Conservation (phyloP, 2,329 filamentous ascomycete genomes). For the Cercospora nicotianae region DNA sequence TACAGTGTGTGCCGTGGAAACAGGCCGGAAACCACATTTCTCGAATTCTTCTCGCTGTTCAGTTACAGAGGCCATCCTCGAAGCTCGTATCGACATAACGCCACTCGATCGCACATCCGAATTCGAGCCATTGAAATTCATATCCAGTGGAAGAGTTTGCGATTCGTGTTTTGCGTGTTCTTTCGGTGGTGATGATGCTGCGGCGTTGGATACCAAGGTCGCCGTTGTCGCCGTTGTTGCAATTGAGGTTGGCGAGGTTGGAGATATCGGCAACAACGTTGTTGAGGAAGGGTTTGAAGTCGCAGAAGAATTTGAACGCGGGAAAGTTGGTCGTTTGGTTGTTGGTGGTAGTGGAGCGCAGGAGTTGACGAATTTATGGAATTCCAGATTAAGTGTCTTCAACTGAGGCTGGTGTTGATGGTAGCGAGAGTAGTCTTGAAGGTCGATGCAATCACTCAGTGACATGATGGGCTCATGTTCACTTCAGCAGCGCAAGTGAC, state of each 20-base stretch:
- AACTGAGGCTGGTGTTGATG: background rate
- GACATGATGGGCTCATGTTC: background rate
- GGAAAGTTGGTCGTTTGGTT: background rate
- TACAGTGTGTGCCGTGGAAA: background rate
- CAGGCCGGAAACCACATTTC: background rate
- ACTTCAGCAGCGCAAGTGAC: background rate
- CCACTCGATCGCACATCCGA: slow-evolving; percentile 3
- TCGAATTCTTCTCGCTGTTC: background rate
- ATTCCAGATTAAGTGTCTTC: background rate
- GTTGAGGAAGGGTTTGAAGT: background rate
- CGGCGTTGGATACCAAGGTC: background rate
- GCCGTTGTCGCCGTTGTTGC: background rate
- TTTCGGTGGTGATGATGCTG: background rate
- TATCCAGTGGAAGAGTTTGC: slow-evolving; percentile 11
- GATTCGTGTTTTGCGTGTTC: slow-evolving; percentile 11
- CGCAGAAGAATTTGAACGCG: background rate
- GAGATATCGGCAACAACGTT: background rate
- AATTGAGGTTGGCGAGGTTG: background rate
- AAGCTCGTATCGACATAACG: background rate
- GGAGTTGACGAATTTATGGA: background rate
- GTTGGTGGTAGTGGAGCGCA: background rate
- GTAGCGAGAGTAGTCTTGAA: background rate
- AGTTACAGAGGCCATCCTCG: background rate
- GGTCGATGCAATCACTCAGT: background rate
- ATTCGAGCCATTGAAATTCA: background rate